phyloP scores from a whole-genome alignment of 2,329 filamentous ascomycete genomes.

The Chalara sp. region DNA sequence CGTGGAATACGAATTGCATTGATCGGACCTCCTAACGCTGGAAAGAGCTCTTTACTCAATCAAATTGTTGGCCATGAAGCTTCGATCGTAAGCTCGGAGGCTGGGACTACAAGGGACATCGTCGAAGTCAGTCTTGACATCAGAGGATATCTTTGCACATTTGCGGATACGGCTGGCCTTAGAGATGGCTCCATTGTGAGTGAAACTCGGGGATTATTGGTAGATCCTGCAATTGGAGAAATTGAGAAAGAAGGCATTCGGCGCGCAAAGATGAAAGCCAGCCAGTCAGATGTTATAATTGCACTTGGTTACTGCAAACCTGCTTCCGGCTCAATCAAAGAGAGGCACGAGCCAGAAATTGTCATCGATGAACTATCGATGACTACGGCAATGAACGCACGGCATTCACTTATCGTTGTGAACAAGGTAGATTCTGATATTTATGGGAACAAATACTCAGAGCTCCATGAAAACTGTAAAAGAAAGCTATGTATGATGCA shows the following conservation, averaged over 20 bases:
- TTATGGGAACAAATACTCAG: not conserved
- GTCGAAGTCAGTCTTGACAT: constrained; percentile 89
- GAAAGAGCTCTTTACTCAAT: constrained; percentile 93
- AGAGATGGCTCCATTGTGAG: constrained; percentile 37
- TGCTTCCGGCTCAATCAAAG: not conserved
- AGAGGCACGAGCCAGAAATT: constrained; percentile 26
- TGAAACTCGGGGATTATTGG: constrained; percentile 7
- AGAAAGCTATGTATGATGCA: too few relatives aligned
- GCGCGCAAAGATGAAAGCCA: constrained; percentile 72
- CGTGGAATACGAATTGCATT: constrained; percentile 82
- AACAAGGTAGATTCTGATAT: constrained; percentile 54
- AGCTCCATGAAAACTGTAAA: too few relatives aligned
- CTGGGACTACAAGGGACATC: constrained; percentile 89
- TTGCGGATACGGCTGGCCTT: constrained; percentile 92
- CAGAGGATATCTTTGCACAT: constrained; percentile 82
- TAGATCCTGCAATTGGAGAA: constrained; percentile 48
- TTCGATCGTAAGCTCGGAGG: constrained; percentile 88
- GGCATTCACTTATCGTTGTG: constrained; percentile 46
- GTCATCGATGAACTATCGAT: constrained; percentile 50
- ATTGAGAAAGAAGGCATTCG: constrained; percentile 89
- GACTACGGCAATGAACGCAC: constrained; percentile 41
- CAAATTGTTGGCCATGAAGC: constrained; percentile 84
- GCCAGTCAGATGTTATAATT: constrained; percentile 79
- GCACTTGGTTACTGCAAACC: constrained; percentile 70
- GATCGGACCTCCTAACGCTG: constrained; percentile 85